A percentile compares a stretch with the other conserved stretches of the same genome.
Evolutionary conservation across 148 eudicot species (phyloP).

Genomic region (Fallopia convolvulus): DNA sequence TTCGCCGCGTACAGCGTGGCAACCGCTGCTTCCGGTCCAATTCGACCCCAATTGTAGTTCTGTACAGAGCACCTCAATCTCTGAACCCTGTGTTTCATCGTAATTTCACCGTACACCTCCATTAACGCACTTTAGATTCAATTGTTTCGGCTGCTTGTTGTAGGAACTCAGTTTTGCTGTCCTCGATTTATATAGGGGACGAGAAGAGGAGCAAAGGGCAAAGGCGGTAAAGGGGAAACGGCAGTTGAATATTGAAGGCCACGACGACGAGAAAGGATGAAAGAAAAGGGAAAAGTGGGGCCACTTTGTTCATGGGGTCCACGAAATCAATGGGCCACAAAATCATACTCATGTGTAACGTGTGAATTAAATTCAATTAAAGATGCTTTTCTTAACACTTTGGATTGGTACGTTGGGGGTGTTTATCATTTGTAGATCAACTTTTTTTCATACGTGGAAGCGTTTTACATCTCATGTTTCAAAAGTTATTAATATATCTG

Average conservation of each 20-base stretch:
- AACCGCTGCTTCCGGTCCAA: slow-evolving; percentile 49
- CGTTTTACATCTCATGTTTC: neutral
- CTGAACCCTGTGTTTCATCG: slow-evolving; percentile 19
- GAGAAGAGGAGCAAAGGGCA: neutral
- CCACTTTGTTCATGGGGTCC: neutral
- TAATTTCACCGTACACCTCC: slow-evolving; percentile 23
- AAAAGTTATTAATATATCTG: too few species aligned
- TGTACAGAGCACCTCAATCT: slow-evolving; percentile 64
- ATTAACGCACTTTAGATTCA: slow-evolving; percentile 9
- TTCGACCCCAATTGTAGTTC: slow-evolving; percentile 78
- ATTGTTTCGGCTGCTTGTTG: too few species aligned
- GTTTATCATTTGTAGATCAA: too few species aligned
- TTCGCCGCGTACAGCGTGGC: slow-evolving; percentile 47
- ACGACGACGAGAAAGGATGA: neutral
- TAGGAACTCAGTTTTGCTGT: too few species aligned
- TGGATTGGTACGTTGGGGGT: too few species aligned
- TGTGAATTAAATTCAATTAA: too few species aligned
- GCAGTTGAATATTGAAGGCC: neutral
- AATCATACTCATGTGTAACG: too few species aligned
- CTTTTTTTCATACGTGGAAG: neutral
- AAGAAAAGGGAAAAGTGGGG: neutral
- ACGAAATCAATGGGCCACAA: too few species aligned
- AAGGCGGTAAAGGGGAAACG: neutral
- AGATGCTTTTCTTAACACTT: too few species aligned
- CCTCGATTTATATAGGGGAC: neutral